Evolutionary conservation across 305 asterid genomes (phyloP).

Genomic region (Rubia balearica): DNA sequence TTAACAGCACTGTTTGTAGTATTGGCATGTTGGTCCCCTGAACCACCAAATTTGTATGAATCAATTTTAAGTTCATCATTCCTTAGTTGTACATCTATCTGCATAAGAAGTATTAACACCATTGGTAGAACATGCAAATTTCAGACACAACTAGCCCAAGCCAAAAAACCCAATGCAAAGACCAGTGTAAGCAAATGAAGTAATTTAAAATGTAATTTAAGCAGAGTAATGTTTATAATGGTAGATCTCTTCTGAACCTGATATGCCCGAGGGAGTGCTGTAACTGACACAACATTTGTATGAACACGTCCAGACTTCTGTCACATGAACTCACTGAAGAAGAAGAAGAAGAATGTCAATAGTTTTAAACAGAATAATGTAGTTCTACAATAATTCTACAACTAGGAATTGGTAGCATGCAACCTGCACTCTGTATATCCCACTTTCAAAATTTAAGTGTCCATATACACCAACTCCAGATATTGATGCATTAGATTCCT

Average conservation of each 20-base stretch:
- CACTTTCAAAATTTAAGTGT: constrained; percentile 93
- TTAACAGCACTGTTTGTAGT: constrained; percentile 97
- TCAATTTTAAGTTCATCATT: constrained; percentile 85
- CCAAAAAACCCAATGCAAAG: constrained; percentile 1
- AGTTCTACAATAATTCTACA: too few species aligned
- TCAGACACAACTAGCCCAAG: constrained; percentile 3
- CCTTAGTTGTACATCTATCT: constrained; percentile 78
- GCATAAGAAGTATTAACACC: constrained; percentile 24
- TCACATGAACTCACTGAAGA: constrained; percentile 83
- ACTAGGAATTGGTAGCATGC: constrained; percentile 13
- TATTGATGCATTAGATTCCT: constrained; percentile 95
- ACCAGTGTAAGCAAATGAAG: background rate
- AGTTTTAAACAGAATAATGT: constrained; percentile 10
- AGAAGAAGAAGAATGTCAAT: constrained; percentile 16
- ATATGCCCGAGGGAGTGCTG: constrained; percentile 93
- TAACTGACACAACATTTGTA: constrained; percentile 94
- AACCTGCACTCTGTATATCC: constrained; percentile 98
- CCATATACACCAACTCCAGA: constrained; percentile 88
- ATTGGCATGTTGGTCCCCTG: constrained; percentile 91
- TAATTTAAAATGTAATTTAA: background rate
- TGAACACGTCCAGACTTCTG: constrained; percentile 91
- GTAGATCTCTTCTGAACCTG: constrained; percentile 38
- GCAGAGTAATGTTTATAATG: background rate
- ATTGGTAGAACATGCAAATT: background rate
- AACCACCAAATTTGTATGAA: constrained; percentile 91